Base-by-base conservation (phyloP, 1,284 basidiomycete species). In the Chalciporus sp. region DNA sequence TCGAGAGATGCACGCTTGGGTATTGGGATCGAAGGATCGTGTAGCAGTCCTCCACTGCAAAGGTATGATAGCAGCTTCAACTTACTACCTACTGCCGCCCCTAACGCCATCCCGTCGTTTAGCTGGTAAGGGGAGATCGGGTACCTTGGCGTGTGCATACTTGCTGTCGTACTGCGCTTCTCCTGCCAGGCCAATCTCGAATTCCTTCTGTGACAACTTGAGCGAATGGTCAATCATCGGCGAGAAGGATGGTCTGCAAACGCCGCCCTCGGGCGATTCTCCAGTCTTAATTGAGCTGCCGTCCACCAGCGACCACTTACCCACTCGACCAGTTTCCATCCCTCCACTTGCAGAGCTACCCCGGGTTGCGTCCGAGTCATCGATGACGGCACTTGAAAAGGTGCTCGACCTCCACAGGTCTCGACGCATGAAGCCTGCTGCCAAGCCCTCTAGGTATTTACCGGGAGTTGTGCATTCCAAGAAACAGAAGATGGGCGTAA, bases 31-130 rank as follows among this genome's bases (percentile, higher is more conserved):
- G 14, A 74, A 79, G 3, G 81, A 89, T 8, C 77, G 88, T 44
- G 86, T 94, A 14, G 88, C 85, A 6, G 92, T 94, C 6, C 78
- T 95, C 1, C 94, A 96, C 65, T 96, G 94, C 71, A 95, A 95
- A 83, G 90, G 92, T 83, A 61, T 35, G 58, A 31, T 23, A 23
- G 23, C 6, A 3, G 23, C 23, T 11, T 42, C 47, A 23, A 23
- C 17, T 29, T 49, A 14, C 20, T 35, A 11, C 42, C 42, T 56
- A 17, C 33, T 29, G 53, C n/a, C 19, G 28, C 57, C 49, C 58
- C 39, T 40, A 27, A 57, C 41, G 2, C 23, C 39, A 45, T 41
- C 45, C 51, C 40, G 42, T 0, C 49, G 53, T 53, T 11, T 47
- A 90, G 89, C 89, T 55, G 88, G 88, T 1, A 90, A 94, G 70